Evolutionary conservation across 371 early-diverging fungal species (phyloP), one percentile per base, ranked within the genome.

Genomic region (Mucor ambiguus): DNA sequence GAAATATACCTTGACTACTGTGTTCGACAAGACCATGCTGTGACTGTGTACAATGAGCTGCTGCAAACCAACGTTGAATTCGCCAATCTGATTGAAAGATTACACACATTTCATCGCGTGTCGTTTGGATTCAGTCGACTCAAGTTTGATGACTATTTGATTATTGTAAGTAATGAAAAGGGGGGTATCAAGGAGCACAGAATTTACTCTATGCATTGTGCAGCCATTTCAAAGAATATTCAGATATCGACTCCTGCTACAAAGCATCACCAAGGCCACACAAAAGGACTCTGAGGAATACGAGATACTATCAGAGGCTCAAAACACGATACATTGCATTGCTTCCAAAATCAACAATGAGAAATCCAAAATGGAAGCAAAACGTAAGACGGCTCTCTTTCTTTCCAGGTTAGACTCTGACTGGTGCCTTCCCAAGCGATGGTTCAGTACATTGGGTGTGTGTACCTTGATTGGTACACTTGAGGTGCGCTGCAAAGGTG

Each of bases 181-280:
- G 9, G 33, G 9, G 33, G 9, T 3, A 8, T 14, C 16, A 38
- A 38, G 16, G 16, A 14, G 38, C 11, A 11, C 6, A 35, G 9
- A 35, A 11, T 16, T 38, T 1, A 38, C 16, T 0, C 38, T 5
- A 16, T 14, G 14, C 1, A 38, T 38, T 11, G 16, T 10, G n/a
- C 64, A 82, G 83, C 83, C 83, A 3, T 72, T 83, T 30, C 83
- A 83, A 73, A 65, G 81, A 33, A 58, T 83, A n/a, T 77, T 79
- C 35, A 70, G 77, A 35, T 83, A 83, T 55, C 64, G 70, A 28
- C 62, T 83, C 3, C 43, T 83, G 6, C 67, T 83, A 3, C 72
- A 80, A 54, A 70, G 70, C 29, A 72, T 83, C 58, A 62, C 65
- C 49, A 80, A 80, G 33, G 72, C 81, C 10, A 72, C 75, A 10